A percentile compares a stretch with the other conserved stretches of the same genome.
These are phyloP conservation scores for Groenewaldozyma salmanticensis DNA, from an alignment of 805 yeast genomes.

Conservation along the genomic window DNA sequence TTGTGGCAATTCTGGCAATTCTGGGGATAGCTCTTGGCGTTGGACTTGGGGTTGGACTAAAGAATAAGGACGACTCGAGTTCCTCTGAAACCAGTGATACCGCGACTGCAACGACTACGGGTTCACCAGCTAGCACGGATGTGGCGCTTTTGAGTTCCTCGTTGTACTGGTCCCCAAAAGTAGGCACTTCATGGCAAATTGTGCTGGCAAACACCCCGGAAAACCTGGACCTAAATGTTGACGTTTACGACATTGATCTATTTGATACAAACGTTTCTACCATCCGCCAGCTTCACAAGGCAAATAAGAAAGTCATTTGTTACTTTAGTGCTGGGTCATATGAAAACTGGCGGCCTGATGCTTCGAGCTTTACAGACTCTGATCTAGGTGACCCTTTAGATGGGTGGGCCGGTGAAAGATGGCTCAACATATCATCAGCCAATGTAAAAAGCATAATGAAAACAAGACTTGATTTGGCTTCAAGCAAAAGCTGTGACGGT, in stretches of 20 bases:
- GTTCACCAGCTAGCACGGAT: too few relatives aligned
- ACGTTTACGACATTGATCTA: slow-evolving; percentile 23
- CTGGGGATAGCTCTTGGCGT: neutral
- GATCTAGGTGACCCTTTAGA: slow-evolving; percentile 23
- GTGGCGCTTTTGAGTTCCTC: too few relatives aligned
- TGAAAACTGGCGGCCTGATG: slow-evolving; percentile 26
- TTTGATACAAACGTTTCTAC: slow-evolving; percentile 14
- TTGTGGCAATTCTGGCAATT: too few relatives aligned
- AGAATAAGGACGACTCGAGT: neutral
- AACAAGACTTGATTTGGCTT: slow-evolving; percentile 19
- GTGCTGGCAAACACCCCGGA: slow-evolving; percentile 13
- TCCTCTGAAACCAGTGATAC: too few relatives aligned
- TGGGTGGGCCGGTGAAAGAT: slow-evolving; percentile 26
- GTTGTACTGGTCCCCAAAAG: slow-evolving; percentile 4
- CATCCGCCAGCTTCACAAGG: slow-evolving; percentile 17
- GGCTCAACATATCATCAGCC: slow-evolving; percentile 21
- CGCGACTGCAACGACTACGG: too few relatives aligned
- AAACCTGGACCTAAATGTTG: slow-evolving; percentile 8
- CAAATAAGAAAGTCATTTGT: slow-evolving; percentile 23
- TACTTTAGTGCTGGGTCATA: slow-evolving; percentile 28
- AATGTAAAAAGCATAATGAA: slow-evolving; percentile 20
- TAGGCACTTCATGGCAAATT: slow-evolving; percentile 22
- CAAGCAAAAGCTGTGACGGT: slow-evolving; percentile 23
- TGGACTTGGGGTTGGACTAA: neutral
- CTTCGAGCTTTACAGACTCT: slow-evolving; percentile 11